Conservation (phyloP, 129 eudicot genomes). For the Heracleum sosnowskyi region DNA sequence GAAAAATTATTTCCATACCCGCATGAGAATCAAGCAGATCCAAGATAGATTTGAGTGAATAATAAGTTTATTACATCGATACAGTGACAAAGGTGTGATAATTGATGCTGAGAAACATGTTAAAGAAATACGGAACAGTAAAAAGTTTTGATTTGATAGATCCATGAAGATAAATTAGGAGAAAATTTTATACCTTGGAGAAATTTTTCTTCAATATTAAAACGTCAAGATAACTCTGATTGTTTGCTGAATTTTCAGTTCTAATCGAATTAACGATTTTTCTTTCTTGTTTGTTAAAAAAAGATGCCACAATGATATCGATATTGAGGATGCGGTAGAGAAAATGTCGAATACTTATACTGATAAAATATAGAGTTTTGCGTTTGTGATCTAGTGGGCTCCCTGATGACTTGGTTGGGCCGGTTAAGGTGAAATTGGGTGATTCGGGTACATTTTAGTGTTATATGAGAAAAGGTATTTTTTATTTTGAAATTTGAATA, state of each 20-base stretch:
- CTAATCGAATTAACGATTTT: too few species aligned
- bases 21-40: background rate
- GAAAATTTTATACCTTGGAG: background rate
- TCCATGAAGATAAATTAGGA: conserved; percentile 35
- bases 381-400: background rate
- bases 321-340: background rate
- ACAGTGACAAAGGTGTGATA: conserved; percentile 47
- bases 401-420: background rate
- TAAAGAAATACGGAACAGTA: conserved; percentile 48
- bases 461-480: too few species aligned
- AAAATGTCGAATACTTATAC: too few species aligned
- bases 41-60: background rate
- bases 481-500: too few species aligned
- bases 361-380: too few species aligned
- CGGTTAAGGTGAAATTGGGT: background rate
- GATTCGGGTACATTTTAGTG: background rate
- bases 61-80: too few species aligned
- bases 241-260: background rate
- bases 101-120: conserved; percentile 57
- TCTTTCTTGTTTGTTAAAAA: too few species aligned
- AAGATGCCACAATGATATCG: too few species aligned
- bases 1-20: conserved; percentile 1
- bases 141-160: conserved; percentile 30
- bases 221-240: background rate
- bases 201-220: background rate